Evolutionary conservation across 2,329 filamentous ascomycete species (phyloP).

Genomic region (Curvularia hawaiiensis): DNA sequence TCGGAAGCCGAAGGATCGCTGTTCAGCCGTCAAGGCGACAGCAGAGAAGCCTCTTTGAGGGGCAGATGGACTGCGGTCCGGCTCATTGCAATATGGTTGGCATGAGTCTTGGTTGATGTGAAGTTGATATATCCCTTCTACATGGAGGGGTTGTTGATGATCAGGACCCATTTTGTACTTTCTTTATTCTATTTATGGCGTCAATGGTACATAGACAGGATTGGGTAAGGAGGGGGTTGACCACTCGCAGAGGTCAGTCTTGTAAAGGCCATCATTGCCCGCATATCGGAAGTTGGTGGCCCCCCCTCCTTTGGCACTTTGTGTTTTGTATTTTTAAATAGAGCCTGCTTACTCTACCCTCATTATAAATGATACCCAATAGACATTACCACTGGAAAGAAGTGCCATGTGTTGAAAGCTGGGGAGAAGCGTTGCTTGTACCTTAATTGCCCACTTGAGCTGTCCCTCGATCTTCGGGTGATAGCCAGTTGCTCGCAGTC

Average conservation of each 20-base stretch:
- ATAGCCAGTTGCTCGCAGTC: no score
- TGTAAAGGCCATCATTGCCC: slow-evolving; percentile 16
- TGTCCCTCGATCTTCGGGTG: not conserved
- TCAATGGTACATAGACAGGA: slow-evolving; percentile 9
- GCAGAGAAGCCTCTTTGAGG: slow-evolving; percentile 19
- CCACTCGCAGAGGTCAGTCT: slow-evolving; percentile 13
- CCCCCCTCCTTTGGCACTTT: not conserved
- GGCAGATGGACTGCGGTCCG: slow-evolving; percentile 27
- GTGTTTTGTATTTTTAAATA: not conserved
- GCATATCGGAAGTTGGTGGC: slow-evolving; percentile 9
- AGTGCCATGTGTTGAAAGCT: not conserved
- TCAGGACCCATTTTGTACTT: slow-evolving; percentile 4
- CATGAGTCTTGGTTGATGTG: slow-evolving; percentile 33
- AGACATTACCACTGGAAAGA: no score
- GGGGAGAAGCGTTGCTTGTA: not conserved
- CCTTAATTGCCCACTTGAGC: not conserved
- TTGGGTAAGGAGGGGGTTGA: slow-evolving; percentile 5
- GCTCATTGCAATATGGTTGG: slow-evolving; percentile 35
- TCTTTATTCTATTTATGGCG: slow-evolving; percentile 18
- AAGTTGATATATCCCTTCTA: slow-evolving; percentile 28
- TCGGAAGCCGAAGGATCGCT: slow-evolving; percentile 23
- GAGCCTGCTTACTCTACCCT: not conserved
- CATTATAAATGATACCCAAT: not conserved
- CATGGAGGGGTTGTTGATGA: slow-evolving; percentile 12
- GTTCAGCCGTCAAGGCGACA: slow-evolving; percentile 26